Evolutionary conservation across 2,329 filamentous ascomycete genomes (phyloP).

Genomic region (Emericellopsis atlantica): DNA sequence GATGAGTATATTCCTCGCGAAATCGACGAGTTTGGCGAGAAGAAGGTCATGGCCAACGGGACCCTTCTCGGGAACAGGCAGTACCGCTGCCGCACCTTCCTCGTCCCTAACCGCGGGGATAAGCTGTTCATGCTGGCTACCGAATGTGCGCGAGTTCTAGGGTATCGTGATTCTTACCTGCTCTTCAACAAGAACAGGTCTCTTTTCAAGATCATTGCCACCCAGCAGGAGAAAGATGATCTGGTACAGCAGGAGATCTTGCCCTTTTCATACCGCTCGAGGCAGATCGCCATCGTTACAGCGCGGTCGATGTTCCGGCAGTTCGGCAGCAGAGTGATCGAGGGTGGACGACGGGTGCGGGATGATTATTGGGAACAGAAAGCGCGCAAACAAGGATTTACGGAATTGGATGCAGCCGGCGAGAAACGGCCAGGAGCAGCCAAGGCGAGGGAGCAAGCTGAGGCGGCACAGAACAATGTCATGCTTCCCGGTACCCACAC

Average conservation of each 20-base stretch:
- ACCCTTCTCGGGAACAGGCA: slow-evolving; percentile 71
- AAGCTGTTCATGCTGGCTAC: slow-evolving; percentile 99
- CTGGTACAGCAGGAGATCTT: slow-evolving; percentile 89
- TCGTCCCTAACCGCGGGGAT: slow-evolving; percentile 78
- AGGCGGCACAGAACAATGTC: slow-evolving; percentile 52
- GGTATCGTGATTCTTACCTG: slow-evolving; percentile 94
- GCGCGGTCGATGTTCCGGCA: slow-evolving; percentile 97
- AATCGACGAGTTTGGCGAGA: slow-evolving; percentile 84
- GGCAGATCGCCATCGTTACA: slow-evolving; percentile 96
- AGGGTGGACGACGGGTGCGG: slow-evolving; percentile 77
- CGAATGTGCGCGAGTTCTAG: slow-evolving; percentile 85
- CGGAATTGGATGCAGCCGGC: slow-evolving; percentile 87
- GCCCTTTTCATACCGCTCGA: slow-evolving; percentile 94
- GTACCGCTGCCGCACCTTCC: slow-evolving; percentile 88
- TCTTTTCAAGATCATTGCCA: slow-evolving; percentile 94
- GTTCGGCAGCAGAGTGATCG: slow-evolving; percentile 89
- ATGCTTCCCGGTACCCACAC: slow-evolving; percentile 58
- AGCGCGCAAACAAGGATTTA: slow-evolving; percentile 93
- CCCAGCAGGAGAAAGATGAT: slow-evolving; percentile 91
- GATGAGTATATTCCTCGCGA: slow-evolving; percentile 95
- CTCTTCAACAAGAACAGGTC: slow-evolving; percentile 98
- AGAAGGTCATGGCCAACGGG: slow-evolving; percentile 79
- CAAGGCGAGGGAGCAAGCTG: slow-evolving; percentile 74
- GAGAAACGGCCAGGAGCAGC: slow-evolving; percentile 91
- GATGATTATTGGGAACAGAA: slow-evolving; percentile 99